phyloP scores from a whole-genome alignment of 75 land plant genomes.

The Isoetes taiwanensis region DNA sequence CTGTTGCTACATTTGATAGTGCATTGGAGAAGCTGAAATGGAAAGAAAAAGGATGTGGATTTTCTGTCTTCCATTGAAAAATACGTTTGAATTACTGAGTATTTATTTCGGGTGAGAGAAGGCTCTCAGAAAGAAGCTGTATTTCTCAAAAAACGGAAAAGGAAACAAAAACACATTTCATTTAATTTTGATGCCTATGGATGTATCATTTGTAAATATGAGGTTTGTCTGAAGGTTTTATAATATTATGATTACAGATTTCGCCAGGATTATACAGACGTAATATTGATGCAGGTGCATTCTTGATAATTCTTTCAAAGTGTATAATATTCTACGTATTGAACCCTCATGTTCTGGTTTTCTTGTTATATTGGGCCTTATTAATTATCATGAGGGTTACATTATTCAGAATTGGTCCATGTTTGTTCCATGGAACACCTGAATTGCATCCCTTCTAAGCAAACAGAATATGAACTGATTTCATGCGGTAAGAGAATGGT shows the following conservation, averaged over 20 bases:
- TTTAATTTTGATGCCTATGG: no score
- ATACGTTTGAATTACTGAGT: background rate
- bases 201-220: no score
- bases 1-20: constrained; percentile 24
- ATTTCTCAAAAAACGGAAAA: no score
- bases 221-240: no score
- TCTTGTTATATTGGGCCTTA: background rate
- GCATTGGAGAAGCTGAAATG: constrained; percentile 61
- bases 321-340: background rate
- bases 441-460: constrained; percentile 56
- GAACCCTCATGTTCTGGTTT: background rate
- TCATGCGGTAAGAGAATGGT: constrained; percentile 94
- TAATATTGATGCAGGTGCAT: constrained; percentile 79
- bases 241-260: constrained; percentile 37
- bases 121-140: no score
- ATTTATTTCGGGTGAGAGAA: no score
- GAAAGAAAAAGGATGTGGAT: constrained; percentile 73
- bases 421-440: constrained; percentile 52
- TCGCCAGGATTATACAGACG: constrained; percentile 77
- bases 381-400: background rate
- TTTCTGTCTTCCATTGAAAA: constrained; percentile 87
- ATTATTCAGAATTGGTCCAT: constrained; percentile 80
- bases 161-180: no score
- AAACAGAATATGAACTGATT: constrained; percentile 77
- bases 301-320: background rate